phyloP scores from a whole-genome alignment of 1,284 basidiomycete genomes.

The Sanguinoderma infundibulare region DNA sequence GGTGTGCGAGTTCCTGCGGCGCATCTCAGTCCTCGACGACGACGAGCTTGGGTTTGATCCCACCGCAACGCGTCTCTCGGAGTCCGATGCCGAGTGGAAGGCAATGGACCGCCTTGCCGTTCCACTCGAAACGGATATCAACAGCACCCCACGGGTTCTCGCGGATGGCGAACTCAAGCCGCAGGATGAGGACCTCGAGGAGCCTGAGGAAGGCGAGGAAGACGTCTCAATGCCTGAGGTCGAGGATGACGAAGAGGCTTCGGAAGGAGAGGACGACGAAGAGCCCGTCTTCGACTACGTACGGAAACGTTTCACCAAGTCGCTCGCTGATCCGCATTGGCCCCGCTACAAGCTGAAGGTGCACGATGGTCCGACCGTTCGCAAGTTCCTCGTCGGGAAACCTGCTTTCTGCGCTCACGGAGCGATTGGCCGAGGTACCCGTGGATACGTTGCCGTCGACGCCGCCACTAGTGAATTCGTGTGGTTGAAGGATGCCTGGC shows the following conservation, averaged over 20 bases:
- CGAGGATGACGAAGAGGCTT: no score
- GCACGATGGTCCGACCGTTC: neutral
- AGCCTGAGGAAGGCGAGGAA: no score
- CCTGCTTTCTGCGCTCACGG: neutral
- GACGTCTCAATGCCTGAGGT: no score
- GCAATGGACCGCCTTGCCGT: neutral
- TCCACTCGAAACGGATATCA: neutral
- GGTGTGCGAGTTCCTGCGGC: conserved; percentile 11
- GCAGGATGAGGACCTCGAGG: neutral
- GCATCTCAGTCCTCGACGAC: neutral
- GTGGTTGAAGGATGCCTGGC: conserved; percentile 11
- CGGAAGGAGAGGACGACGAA: neutral
- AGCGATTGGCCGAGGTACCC: conserved; percentile 2
- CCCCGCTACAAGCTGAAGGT: conserved; percentile 2
- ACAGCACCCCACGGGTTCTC: neutral
- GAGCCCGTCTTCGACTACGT: neutral
- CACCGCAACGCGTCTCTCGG: neutral
- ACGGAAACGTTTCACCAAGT: neutral
- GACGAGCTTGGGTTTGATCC: conserved; percentile 10
- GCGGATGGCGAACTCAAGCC: neutral
- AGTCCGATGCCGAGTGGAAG: neutral
- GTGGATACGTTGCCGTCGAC: conserved; percentile 1
- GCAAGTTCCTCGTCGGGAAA: conserved; percentile 5
- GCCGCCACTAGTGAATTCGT: neutral
- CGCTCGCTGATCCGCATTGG: neutral